These are phyloP conservation scores for Talaromyces albobiverticillius DNA, from an alignment of 2,329 filamentous ascomycete genomes.

Conservation along the genomic window DNA sequence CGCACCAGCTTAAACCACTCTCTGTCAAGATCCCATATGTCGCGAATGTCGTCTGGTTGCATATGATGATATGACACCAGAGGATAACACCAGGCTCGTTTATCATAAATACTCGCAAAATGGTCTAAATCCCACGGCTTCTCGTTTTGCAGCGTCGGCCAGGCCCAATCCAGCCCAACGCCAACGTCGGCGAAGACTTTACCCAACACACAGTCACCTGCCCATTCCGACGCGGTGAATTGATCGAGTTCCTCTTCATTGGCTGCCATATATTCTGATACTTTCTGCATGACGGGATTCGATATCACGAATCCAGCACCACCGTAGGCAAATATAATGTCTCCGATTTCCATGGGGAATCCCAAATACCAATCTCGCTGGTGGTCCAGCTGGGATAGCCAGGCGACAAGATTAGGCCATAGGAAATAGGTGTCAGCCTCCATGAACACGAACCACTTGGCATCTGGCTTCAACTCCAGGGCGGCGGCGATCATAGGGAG, in stretches of 20 bases:
- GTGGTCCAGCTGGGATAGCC: slow-evolving; percentile 51
- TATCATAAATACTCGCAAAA: slow-evolving; percentile 36
- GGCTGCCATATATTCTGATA: slow-evolving; percentile 36
- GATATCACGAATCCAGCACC: slow-evolving; percentile 55
- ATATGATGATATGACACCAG: slow-evolving; percentile 52
- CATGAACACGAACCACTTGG: slow-evolving; percentile 59
- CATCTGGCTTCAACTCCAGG: slow-evolving; percentile 41
- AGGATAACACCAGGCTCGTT: slow-evolving; percentile 50
- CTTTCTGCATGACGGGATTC: slow-evolving; percentile 45
- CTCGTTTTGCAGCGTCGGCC: slow-evolving; percentile 46
- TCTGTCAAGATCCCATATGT: slow-evolving; percentile 47
- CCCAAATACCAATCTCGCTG: slow-evolving; percentile 52
- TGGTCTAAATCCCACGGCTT: slow-evolving; percentile 44
- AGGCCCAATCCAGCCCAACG: slow-evolving; percentile 44
- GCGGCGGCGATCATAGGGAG: slow-evolving; percentile 54
- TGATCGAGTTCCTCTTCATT: slow-evolving; percentile 44
- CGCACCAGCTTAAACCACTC: slow-evolving; percentile 60
- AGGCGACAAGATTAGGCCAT: slow-evolving; percentile 52
- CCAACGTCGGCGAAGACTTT: slow-evolving; percentile 47
- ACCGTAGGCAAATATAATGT: slow-evolving; percentile 52
- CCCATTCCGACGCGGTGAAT: slow-evolving; percentile 46
- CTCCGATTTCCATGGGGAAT: slow-evolving; percentile 51
- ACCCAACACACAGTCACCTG: slow-evolving; percentile 51
- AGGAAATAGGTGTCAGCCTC: slow-evolving; percentile 59
- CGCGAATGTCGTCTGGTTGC: slow-evolving; percentile 38